Conservation (phyloP, 2,329 filamentous ascomycete species). For the Sporothrix euskadiensis region DNA sequence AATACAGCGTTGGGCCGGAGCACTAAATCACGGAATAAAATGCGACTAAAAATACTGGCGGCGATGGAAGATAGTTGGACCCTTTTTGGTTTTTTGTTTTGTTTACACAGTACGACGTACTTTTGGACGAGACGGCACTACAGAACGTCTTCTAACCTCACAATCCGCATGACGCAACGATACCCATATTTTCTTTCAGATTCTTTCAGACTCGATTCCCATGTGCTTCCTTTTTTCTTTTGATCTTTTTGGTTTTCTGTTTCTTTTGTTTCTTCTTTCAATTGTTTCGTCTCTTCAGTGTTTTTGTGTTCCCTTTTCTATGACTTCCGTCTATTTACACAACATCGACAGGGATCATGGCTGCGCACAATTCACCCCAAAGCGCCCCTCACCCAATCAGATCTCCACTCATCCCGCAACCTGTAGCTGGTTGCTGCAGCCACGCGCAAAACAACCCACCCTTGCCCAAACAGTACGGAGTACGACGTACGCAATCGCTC, state of each 20-base stretch:
- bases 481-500: neutral
- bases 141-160: neutral
- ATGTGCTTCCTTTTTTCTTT: neutral
- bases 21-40: neutral
- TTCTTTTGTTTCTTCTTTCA: neutral
- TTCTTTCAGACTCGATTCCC: neutral
- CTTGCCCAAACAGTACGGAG: neutral
- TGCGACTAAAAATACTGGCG: neutral
- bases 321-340: neutral
- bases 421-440: constrained; percentile 18
- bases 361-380: neutral
- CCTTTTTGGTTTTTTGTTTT: neutral
- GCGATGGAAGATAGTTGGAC: neutral
- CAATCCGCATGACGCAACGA: constrained; percentile 8
- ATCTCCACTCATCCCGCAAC: constrained; percentile 2
- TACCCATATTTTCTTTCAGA: neutral
- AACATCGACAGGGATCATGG: constrained; percentile 17
- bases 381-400: constrained; percentile 18
- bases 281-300: neutral
- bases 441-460: constrained; percentile 8
- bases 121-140: constrained; percentile 20
- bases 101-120: neutral
- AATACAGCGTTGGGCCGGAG: neutral
- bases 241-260: neutral
- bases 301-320: neutral